Evolutionary conservation across 441 rosid genomes (phyloP).

Genomic region (Erodium trifolium): DNA sequence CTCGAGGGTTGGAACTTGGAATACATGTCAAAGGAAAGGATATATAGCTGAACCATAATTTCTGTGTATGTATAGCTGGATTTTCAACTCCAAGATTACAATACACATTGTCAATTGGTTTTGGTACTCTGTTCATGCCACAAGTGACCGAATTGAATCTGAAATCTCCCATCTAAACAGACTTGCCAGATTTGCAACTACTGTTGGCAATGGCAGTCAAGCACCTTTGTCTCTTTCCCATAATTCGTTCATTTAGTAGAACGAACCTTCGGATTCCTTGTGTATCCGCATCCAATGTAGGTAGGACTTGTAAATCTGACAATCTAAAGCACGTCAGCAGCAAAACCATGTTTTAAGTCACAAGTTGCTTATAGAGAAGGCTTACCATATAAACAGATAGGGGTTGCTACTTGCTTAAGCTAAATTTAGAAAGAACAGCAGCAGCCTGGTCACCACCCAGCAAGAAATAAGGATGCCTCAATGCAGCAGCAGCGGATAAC

Average conservation of each 20-base stretch:
- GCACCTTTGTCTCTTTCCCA: not conserved
- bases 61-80: not conserved
- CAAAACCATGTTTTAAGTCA: not conserved
- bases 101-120: not conserved
- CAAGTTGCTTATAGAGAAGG: not conserved
- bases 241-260: not conserved
- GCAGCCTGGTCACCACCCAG: constrained; percentile 93
- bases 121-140: not conserved
- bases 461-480: constrained; percentile 91
- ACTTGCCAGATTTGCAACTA: not conserved
- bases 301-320: not conserved
- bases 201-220: not conserved
- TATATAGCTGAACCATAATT: not conserved
- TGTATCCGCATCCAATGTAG: not conserved
- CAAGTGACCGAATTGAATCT: not conserved
- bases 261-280: not conserved
- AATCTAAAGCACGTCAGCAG: not conserved
- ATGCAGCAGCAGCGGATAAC: constrained; percentile 85
- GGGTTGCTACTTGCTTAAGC: constrained; percentile 41
- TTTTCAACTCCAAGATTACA: not conserved
- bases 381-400: not conserved
- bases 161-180: not conserved
- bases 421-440: constrained; percentile 68
- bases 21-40: not conserved
- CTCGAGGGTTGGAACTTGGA: too few species aligned